Evolutionary conservation across 78 protist species (phyloP), one percentile per base, ranked within the genome.

Genomic region (Dictyostelium intermedium): DNA sequence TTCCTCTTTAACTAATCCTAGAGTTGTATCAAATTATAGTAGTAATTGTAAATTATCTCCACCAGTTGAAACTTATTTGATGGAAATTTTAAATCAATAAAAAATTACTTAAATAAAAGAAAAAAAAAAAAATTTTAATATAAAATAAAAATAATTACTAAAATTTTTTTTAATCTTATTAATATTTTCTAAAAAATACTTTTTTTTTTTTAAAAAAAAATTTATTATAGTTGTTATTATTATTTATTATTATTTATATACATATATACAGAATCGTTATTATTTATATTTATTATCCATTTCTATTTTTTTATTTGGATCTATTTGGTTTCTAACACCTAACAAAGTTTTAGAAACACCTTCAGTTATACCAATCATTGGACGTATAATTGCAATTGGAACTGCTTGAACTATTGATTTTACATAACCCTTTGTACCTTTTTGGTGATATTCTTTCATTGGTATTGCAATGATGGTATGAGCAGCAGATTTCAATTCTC

Each of bases 381-480:
- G 83, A n/a, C 91, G 66, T 47, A 91, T 83, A 45, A 83, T 83
- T 16, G 95, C 95, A 6, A 91, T 84, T 13, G 95, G 95, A 16
- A 91, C 95, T 18, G 95, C 95, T 77, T 84, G 63, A 2, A 91
- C 91, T 41, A 91, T 84, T 32, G 95, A 91, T 47, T 91, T 91
- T 6, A 91, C 86, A 63, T 84, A 84, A 18, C 95, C 95, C 34
- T 84, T 84, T 3, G 95, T 82, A 13, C 95, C 95, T 66, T 83
- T 91, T 73, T 91, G 82, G 25, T 82, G 89, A 45, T 91, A 91
- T 16, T 91, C 95, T 53, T 84, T 73, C 92, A 91, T 83, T 76
- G 95, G 95, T 10, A 91, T 66, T 7, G 95, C 95, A 35, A 91
- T 84, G 56, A 91, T 91, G 3, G 95, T 91, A 41, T 83, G 92